Base-by-base conservation (phyloP, 177 flowering plant species). In the Vitis hybrid region DNA sequence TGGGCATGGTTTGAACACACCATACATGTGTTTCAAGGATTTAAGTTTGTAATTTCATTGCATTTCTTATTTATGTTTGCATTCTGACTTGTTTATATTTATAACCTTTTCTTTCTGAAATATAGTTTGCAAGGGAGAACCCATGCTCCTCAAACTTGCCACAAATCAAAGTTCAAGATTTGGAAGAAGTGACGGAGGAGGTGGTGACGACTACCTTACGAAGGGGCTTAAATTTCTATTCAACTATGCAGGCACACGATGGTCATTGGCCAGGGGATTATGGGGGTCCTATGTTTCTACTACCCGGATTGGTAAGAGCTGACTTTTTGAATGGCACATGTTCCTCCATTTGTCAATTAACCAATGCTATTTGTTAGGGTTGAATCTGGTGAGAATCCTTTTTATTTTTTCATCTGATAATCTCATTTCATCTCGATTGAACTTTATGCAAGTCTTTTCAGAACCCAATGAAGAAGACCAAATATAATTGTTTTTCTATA, bases 201-300 rank as follows among this genome's bases (percentile, higher is more conserved):
- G 72, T 62, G 7, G 78, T 77, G 17, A 67, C 50, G 18, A 72
- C 50, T 2, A 77, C 84, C 4, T 67, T 83, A 17, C 18, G 77
- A 56, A 75, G 81, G 58, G 86, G 77, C 19, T 8, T 83, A 10
- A 66, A 64, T 57, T 81, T 73, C 66, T 73, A 74, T 63, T 75
- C 84, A 2, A 69, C 81, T 2, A 26, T 83, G 0, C 86, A 83
- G 64, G 78, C 82, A 15, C 68, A 78, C 23, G 82, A 81, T 67
- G 82, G 84, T 23, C 79, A 78, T 65, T 83, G 86, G 86, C 81
- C 84, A 2, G 82, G 79, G 23, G 86, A 83, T 34, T 79, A 72
- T 54, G 83, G 81, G 2, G 86, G 86, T 40, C 84, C 86, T 17
- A 68, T 81, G 75, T 83, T 81, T 74, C 77, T 83, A 15, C 67